Conservation (phyloP, 2,329 filamentous ascomycete species). For the Aspergillus carbonarius region DNA sequence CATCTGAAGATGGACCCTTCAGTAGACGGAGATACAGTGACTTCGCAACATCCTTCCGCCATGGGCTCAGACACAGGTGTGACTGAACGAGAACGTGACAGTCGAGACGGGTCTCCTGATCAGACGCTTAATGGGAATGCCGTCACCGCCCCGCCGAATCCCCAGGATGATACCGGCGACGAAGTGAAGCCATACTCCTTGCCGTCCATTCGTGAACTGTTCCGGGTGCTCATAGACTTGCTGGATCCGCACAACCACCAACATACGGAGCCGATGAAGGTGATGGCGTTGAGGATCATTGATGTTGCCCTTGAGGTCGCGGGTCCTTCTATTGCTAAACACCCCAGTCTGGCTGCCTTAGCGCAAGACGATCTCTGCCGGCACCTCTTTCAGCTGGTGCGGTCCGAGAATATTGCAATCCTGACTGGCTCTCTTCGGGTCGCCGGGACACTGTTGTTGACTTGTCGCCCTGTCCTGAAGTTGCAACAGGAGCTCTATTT, state of each 20-base stretch:
- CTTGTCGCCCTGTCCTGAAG: conserved; percentile 86
- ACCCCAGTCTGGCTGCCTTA: conserved; percentile 80
- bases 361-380: conserved; percentile 92
- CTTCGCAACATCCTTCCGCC: conserved; percentile 49
- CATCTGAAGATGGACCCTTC: conserved; percentile 81
- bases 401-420: conserved; percentile 94
- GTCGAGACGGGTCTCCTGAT: conserved; percentile 35
- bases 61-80: conserved; percentile 40
- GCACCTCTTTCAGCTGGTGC: conserved; percentile 91
- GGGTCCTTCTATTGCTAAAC: conserved; percentile 88
- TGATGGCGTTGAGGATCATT: conserved; percentile 96
- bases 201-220: conserved; percentile 90
- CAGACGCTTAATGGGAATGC: conserved; percentile 32
- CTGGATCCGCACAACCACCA: conserved; percentile 89
- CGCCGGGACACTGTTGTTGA: conserved; percentile 84
- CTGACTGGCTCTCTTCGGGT: conserved; percentile 91
- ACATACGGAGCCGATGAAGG: conserved; percentile 90
- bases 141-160: conserved; percentile 35
- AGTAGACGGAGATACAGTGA: conserved; percentile 63
- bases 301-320: conserved; percentile 96
- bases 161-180: conserved; percentile 47
- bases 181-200: conserved; percentile 85
- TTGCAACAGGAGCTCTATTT: conserved; percentile 95
- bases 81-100: conserved; percentile 33
- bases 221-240: conserved; percentile 89